phyloP scores from a whole-genome alignment of 2,329 filamentous ascomycete species.

The Allantophomopsis cytisporea region DNA sequence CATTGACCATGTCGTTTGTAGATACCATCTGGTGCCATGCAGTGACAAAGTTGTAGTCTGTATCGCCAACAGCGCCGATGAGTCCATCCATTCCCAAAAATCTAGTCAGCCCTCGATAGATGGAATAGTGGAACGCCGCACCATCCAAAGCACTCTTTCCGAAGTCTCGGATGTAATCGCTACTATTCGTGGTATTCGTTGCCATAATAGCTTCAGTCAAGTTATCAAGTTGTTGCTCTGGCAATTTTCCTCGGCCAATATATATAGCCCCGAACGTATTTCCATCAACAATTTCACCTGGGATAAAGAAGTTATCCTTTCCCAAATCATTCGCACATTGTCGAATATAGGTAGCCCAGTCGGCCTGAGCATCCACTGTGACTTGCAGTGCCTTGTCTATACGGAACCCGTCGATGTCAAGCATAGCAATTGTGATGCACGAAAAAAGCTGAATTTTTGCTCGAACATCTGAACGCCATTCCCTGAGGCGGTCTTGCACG shows the following conservation, averaged over 20 bases:
- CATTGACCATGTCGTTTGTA: conserved; percentile 44
- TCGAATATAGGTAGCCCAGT: conserved; percentile 42
- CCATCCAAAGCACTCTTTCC: conserved; percentile 39
- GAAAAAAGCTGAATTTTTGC: conserved; percentile 44
- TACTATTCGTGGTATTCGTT: conserved; percentile 26
- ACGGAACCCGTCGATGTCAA: conserved; percentile 52
- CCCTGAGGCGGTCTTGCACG: conserved; percentile 50
- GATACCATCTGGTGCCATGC: conserved; percentile 38
- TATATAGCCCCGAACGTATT: conserved; percentile 46
- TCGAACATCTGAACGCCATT: conserved; percentile 44
- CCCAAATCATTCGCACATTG: conserved; percentile 38
- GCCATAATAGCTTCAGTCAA: conserved; percentile 31
- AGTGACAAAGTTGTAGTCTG: conserved; percentile 33
- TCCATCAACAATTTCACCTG: conserved; percentile 48
- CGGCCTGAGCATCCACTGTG: conserved; percentile 44
- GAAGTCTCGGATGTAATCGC: conserved; percentile 34
- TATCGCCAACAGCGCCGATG: conserved; percentile 31
- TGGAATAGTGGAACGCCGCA: conserved; percentile 47
- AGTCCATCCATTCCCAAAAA: conserved; percentile 44
- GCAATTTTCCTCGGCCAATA: conserved; percentile 43
- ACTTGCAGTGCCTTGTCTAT: conserved; percentile 54
- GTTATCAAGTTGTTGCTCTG: conserved; percentile 32
- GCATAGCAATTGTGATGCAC: conserved; percentile 43
- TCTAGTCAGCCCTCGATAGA: conserved; percentile 44
- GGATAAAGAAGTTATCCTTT: conserved; percentile 50